Base-by-base conservation (phyloP, 2,329 filamentous ascomycete species). In the Aspergillus sp. region DNA sequence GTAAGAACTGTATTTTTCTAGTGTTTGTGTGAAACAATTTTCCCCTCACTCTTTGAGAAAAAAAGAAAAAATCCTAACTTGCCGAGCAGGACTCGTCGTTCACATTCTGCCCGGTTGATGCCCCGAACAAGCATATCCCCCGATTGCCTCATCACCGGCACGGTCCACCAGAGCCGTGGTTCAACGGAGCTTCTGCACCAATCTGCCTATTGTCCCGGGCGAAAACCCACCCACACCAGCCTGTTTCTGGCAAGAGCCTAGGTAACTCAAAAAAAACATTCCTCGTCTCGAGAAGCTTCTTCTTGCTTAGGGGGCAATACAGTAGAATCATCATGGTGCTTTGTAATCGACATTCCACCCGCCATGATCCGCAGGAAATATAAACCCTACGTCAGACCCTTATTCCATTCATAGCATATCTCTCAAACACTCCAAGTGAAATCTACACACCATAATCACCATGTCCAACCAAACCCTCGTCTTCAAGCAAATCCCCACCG, bases 401-500 rank as follows among this genome's bases (percentile, higher is more conserved):
- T 32, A n/a, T 21, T 17, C n/a, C 17, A 19, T 32, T 32, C 9
- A 8, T 9, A 52, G 17, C 21, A 25, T 23, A 23, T 25, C 7
- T 28, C 7, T 28, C 25, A 28, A 28, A 28, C 25, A 28, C 25
- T 28, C 7, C 25, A 28, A 28, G 25, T 28, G 25, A 28, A 28
- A 28, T 8, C 5, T 25, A 8, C 2, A 51, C 12, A 41, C 13
- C 25, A 4, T 4, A 9, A 50, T 59, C 69, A 71, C 58, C 58
- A 75, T 74, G 71, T 59, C 72, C 41, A 95, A 93, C 86, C 92
- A 91, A 80, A 85, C 83, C 41, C 78, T 95, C 69, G 81, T 92
- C 75, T 94, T 89, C 84, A 91, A 89, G 72, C 80, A 86, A 67
- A 68, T 88, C 62, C 91, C 91, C 50, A 74, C 79, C 53, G 89